Evolutionary conservation across 2,329 filamentous ascomycete genomes (phyloP).

Genomic region (Scedosporium boydii): DNA sequence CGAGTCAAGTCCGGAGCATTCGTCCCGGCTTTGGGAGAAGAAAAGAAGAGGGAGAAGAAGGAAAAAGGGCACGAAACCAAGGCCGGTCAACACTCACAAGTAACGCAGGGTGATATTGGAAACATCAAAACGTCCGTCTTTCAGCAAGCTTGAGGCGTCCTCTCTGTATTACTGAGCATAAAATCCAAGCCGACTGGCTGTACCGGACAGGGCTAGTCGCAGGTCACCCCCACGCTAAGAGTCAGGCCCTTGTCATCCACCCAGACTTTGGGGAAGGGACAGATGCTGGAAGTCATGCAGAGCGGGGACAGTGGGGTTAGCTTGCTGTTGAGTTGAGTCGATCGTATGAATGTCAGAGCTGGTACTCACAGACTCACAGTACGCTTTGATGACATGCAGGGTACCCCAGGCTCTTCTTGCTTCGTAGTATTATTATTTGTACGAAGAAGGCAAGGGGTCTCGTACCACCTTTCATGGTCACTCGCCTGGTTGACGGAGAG

Average conservation of each 20-base stretch:
- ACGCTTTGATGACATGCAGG: slow-evolving; percentile 1
- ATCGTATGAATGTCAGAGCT: not conserved
- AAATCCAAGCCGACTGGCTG: not conserved
- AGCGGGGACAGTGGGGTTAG: not conserved
- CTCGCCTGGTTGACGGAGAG: no score
- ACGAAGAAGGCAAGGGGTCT: no score
- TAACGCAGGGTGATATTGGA: no score
- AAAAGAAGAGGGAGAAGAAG: not conserved
- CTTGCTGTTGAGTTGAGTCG: not conserved
- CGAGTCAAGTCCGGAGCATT: not conserved
- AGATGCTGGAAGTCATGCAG: not conserved
- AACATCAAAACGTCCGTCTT: no score
- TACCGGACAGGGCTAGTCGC: not conserved
- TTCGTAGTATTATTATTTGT: no score
- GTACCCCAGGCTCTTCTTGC: not conserved
- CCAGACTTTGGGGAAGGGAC: slow-evolving; percentile 1
- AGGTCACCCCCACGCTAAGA: not conserved
- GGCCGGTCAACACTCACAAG: no score
- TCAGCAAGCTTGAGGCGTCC: not conserved
- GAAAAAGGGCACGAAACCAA: not conserved
- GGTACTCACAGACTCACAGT: not conserved
- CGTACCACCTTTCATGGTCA: no score
- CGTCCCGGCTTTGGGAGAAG: not conserved
- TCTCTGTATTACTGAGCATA: not conserved
- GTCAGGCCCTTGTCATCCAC: not conserved